Conservation (phyloP, 176 grass and related monocot genomes). For the Typha latifolia region DNA sequence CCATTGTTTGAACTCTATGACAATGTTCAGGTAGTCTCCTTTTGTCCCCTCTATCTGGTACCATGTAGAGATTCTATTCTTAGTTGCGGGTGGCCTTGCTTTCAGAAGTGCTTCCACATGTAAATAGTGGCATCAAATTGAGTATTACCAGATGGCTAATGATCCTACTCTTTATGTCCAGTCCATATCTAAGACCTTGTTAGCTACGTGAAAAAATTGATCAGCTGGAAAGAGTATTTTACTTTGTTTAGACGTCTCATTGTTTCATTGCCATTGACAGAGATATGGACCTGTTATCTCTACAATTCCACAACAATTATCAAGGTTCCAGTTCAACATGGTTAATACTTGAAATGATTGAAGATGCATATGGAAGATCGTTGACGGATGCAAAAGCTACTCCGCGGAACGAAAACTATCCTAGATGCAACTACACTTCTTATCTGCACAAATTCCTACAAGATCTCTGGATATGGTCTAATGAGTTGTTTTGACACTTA, state of each 20-base stretch:
- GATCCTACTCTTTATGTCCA: no score
- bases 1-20: constrained; percentile 98
- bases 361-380: background rate
- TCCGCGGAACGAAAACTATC: no score
- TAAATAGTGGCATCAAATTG: no score
- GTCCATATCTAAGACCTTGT: no score
- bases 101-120: background rate
- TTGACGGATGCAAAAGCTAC: no score
- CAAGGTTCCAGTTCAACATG: constrained; percentile 99
- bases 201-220: no score
- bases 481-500: no score
- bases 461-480: no score
- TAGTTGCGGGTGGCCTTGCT: background rate
- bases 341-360: constrained; percentile 50
- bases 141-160: no score
- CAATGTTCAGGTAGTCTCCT: constrained; percentile 71
- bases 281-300: constrained; percentile 97
- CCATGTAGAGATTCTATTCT: background rate
- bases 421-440: no score
- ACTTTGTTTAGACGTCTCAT: constrained; percentile 5
- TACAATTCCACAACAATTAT: constrained; percentile 94
- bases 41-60: background rate
- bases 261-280: constrained; percentile 26
- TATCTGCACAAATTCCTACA: no score
- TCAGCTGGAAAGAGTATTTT: no score